Base-by-base conservation (phyloP, 192 early-diverging fungal genomes). In the Umbelopsis ramanniana region DNA sequence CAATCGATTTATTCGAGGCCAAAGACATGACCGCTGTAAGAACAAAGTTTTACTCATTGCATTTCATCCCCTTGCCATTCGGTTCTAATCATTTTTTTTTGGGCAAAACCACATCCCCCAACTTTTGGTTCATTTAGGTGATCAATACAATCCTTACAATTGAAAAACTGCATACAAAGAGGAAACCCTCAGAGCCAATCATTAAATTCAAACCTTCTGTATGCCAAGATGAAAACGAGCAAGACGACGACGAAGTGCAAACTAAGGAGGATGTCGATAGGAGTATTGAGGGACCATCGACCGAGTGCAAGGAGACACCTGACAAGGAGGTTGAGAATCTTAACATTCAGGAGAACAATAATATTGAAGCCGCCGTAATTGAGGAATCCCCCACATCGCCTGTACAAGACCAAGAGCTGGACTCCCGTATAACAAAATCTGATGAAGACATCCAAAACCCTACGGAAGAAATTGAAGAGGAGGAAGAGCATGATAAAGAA, bases 1-100 rank as follows among this genome's bases (percentile, higher is more conserved):
- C 93, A 0, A 86, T 89, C 6, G 93, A 94, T 74, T 74, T 94
- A 38, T 93, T 89, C 72, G 92, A 94, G 54, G 93, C 86, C 52
- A 93, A 91, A 77, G 89, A 93, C 77, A 92, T 94, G 87, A 72
- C 74, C 11, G 81, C 79, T 38, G 88, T 89, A 82, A 50, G 77
- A 47, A 48, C 50, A 38, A 24, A 3, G 29, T 23, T 69, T 11
- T 19, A 21, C 46, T 67, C n/a, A 12, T 46, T 46, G 19, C 40
- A 40, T 43, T 23, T 15, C 26, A 21, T 26, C 40, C 33, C 52
- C 19, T 29, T 15, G 21, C 47, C 24, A 23, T 60, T 15, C 6
- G 14, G 2, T 19, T 54, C 37, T 6, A 43, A 48, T 40, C 21
- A 10, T 79, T 52, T 29, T 47, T 60, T 17, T n/a, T n/a, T 14